Conservation (phyloP, 116 monocot genomes). For the Papilionanthe hybrid region DNA sequence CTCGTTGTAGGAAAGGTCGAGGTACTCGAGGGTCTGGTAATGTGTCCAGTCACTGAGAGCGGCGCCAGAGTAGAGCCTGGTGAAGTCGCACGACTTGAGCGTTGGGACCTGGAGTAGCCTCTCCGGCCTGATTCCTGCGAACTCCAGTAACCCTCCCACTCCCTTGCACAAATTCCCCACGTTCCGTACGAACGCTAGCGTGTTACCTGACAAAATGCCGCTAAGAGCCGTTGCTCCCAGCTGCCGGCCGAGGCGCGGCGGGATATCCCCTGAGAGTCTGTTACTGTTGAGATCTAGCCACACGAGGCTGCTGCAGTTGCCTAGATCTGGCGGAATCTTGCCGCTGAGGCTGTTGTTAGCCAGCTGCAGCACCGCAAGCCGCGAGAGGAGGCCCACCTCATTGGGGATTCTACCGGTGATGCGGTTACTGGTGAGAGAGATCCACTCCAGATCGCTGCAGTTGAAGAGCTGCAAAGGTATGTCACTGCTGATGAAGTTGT, state of each 20-base stretch:
- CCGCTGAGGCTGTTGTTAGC: conserved; percentile 60
- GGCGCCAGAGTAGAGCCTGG: conserved; percentile 70
- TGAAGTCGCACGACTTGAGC: conserved; percentile 63
- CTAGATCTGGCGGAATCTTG: conserved; percentile 52
- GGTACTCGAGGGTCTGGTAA: conserved; percentile 66
- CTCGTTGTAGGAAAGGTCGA: conserved; percentile 82
- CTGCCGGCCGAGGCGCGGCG: conserved; percentile 54
- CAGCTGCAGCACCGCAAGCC: conserved; percentile 63
- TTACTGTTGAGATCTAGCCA: conserved; percentile 69
- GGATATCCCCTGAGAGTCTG: conserved; percentile 46
- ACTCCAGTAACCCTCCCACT: conserved; percentile 64
- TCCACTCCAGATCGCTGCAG: conserved; percentile 62
- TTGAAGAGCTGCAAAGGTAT: conserved; percentile 55
- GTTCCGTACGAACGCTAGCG: conserved; percentile 63
- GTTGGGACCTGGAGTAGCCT: conserved; percentile 65
- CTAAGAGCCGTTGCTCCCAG: conserved; percentile 32
- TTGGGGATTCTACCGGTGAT: conserved; percentile 39
- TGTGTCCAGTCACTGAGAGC: conserved; percentile 56
- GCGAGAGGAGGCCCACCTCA: conserved; percentile 50
- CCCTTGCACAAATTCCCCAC: conserved; percentile 78
- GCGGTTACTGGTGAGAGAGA: conserved; percentile 58
- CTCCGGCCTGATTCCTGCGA: conserved; percentile 67
- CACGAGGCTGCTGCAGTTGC: conserved; percentile 61
- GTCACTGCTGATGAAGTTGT: conserved; percentile 50
- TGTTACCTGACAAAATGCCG: conserved; percentile 68